phyloP scores from a whole-genome alignment of 2,329 filamentous ascomycete species.

The Aspergillus flavus region DNA sequence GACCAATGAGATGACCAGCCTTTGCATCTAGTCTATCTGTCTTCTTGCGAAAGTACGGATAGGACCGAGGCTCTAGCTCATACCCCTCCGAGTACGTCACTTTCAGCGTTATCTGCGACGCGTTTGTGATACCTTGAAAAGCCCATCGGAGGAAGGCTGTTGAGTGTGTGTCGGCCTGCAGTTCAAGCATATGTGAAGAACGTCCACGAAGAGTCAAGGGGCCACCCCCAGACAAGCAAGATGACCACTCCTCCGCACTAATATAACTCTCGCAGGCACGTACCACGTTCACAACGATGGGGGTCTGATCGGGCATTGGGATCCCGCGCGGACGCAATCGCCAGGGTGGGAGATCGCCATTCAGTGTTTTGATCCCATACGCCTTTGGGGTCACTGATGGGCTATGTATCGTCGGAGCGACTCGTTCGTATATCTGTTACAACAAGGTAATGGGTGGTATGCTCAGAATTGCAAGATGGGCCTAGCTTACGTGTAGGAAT shows the following conservation, averaged over 20 bases:
- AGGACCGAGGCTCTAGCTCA: conserved; percentile 35
- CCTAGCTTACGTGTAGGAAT: conserved; percentile 43
- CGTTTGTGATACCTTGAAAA: conserved; percentile 17
- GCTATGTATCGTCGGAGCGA: conserved; percentile 3
- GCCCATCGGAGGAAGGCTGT: conserved; percentile 28
- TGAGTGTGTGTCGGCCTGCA: conserved; percentile 28
- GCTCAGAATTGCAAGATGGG: not conserved
- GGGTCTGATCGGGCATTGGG: conserved; percentile 37
- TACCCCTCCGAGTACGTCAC: conserved; percentile 39
- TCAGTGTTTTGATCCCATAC: conserved; percentile 37
- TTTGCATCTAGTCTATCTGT: conserved; percentile 37
- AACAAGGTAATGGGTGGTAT: not conserved
- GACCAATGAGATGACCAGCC: conserved; percentile 39
- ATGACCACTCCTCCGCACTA: conserved; percentile 11
- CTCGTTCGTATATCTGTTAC: conserved; percentile 27
- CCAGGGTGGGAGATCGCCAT: conserved; percentile 47
- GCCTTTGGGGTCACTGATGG: conserved; percentile 18
- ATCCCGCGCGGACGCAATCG: conserved; percentile 40
- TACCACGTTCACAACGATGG: conserved; percentile 22
- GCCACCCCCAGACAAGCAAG: conserved; percentile 3
- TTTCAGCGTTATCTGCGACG: conserved; percentile 25
- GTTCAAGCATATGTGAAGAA: conserved; percentile 23
- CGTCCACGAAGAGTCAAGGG: conserved; percentile 11
- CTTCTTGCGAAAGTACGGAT: conserved; percentile 46
- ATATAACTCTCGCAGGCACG: conserved; percentile 23